Conservation (phyloP, 2,329 filamentous ascomycete genomes). For the Fonsecaea pugnacius region DNA sequence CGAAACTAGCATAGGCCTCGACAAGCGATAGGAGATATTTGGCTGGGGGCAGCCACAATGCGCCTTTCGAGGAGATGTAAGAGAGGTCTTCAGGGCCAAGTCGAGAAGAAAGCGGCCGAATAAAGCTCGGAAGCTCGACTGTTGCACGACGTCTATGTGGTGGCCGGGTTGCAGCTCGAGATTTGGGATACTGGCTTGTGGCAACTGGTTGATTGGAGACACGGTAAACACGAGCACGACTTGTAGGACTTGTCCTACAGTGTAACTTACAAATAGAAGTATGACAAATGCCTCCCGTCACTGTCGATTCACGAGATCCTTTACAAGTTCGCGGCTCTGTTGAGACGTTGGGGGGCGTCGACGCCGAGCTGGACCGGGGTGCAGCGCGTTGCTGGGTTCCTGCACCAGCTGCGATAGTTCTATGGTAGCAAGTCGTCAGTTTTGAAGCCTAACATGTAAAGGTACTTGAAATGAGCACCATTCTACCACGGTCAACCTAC, state of each 20-base stretch:
- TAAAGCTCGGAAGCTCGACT: neutral
- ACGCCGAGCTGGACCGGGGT: neutral
- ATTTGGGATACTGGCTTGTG: neutral
- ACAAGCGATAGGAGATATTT: neutral
- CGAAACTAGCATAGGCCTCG: neutral
- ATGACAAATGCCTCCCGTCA: neutral
- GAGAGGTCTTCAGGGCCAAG: neutral
- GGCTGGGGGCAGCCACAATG: neutral
- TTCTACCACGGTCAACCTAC: neutral
- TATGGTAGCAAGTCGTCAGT: neutral
- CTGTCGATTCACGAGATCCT: neutral
- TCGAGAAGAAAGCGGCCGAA: neutral
- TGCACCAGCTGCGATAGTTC: neutral
- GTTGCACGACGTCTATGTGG: neutral
- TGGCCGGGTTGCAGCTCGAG: neutral
- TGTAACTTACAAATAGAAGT: neutral
- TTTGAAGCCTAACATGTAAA: neutral
- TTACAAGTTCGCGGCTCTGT: neutral
- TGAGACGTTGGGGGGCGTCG: neutral
- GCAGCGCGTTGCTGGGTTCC: neutral
- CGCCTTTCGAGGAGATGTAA: neutral
- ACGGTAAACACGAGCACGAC: no score
- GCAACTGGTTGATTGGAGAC: neutral
- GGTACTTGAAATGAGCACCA: neutral
- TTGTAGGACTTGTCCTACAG: neutral